These are phyloP conservation scores for Ceratocystis harringtonii DNA, from an alignment of 2,329 filamentous ascomycete species.

Conservation along the genomic window DNA sequence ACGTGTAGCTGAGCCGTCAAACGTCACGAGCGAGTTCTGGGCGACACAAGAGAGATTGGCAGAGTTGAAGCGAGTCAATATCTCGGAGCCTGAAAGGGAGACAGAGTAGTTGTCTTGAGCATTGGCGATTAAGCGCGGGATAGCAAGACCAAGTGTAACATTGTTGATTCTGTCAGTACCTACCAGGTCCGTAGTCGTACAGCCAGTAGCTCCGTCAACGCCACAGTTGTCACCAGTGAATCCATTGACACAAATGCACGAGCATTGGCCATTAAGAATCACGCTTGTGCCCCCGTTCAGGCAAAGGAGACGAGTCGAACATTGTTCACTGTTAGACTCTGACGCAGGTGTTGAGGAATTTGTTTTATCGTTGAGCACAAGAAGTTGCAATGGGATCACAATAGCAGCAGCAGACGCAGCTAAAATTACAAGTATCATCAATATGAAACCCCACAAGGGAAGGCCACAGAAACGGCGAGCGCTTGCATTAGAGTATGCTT, in stretches of 20 bases:
- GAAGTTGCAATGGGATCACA: conserved; percentile 56
- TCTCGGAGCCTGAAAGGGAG: conserved; percentile 50
- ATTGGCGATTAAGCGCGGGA: conserved; percentile 57
- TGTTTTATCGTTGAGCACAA: conserved; percentile 37
- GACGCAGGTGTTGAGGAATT: conserved; percentile 23
- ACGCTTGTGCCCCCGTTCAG: conserved; percentile 69
- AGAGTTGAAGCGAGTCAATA: conserved; percentile 62
- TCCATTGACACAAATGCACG: conserved; percentile 77
- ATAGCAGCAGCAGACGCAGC: conserved; percentile 55
- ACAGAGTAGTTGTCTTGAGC: conserved; percentile 58
- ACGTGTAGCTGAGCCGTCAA: conserved; percentile 43
- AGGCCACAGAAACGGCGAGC: conserved; percentile 67
- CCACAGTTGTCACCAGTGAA: conserved; percentile 52
- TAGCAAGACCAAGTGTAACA: conserved; percentile 65
- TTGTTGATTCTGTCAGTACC: conserved; percentile 34
- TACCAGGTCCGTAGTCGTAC: conserved; percentile 35
- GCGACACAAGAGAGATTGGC: conserved; percentile 64
- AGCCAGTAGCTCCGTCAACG: conserved; percentile 33
- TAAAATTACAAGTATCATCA: conserved; percentile 52
- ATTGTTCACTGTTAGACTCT: conserved; percentile 33
- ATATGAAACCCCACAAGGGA: conserved; percentile 61
- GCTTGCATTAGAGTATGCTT: conserved; percentile 20
- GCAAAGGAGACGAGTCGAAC: conserved; percentile 49
- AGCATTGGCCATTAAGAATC: conserved; percentile 51
- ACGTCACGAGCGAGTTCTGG: conserved; percentile 79